A percentile compares a stretch with the other conserved stretches of the same genome.
Evolutionary conservation across 768 basidiomycete genomes (phyloP).

Genomic region (Phanerodontia chrysosporium): DNA sequence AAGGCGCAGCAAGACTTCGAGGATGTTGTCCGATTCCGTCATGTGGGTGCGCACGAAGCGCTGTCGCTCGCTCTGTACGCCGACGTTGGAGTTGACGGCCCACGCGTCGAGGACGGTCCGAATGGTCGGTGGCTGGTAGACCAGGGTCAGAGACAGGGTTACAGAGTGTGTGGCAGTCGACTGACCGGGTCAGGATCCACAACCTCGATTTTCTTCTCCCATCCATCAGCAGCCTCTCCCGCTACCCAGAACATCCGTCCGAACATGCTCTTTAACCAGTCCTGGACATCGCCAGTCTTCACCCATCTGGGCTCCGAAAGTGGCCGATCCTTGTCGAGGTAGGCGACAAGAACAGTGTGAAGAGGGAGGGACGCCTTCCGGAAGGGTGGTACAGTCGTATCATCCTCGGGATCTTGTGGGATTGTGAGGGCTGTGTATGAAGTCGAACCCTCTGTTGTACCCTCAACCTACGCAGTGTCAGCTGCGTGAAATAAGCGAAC

Average conservation of each 20-base stretch:
- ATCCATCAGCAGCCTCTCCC: conserved; percentile 80
- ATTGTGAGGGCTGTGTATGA: conserved; percentile 61
- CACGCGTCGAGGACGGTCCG: conserved; percentile 88
- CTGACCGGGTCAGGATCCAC: conserved; percentile 93
- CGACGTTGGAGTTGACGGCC: conserved; percentile 81
- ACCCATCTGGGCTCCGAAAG: conserved; percentile 97
- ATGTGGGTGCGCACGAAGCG: conserved; percentile 89
- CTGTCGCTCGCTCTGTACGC: conserved; percentile 70
- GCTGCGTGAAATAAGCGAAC: no score
- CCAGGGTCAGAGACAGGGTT: not conserved
- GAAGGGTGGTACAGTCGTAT: conserved; percentile 73
- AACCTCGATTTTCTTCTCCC: conserved; percentile 92
- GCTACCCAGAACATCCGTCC: conserved; percentile 85
- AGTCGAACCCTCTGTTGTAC: conserved; percentile 65
- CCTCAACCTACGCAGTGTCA: conserved; percentile 62
- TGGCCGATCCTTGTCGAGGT: conserved; percentile 85
- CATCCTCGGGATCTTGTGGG: conserved; percentile 40
- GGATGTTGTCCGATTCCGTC: conserved; percentile 78
- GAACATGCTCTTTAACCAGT: conserved; percentile 88
- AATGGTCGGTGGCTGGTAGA: conserved; percentile 78
- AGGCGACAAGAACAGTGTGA: conserved; percentile 60
- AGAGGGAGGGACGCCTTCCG: conserved; percentile 47
- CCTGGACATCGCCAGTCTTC: conserved; percentile 89
- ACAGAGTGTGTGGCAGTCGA: conserved; percentile 14
- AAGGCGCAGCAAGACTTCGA: conserved; percentile 90